Percentiles rank a stretch among this genome's conserved stretches.
phyloP scores from a whole-genome alignment of 179 eudicot genomes.

The Beta lomatogona region DNA sequence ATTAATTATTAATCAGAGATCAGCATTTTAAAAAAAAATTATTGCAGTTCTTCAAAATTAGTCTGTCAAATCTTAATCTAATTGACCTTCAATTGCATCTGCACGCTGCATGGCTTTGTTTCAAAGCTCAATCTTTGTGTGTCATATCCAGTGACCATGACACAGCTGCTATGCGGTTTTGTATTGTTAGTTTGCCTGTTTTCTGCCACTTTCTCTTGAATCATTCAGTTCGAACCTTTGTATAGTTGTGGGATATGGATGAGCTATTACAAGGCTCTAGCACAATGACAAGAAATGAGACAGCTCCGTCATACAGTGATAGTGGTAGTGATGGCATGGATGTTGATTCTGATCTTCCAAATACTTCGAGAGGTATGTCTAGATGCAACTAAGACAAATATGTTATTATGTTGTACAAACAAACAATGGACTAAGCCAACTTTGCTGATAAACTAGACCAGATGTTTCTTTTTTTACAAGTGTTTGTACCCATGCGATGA shows the following conservation, averaged over 20 bases:
- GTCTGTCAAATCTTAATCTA: neutral
- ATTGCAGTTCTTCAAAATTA: neutral
- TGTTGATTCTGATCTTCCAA: slow-evolving; percentile 52
- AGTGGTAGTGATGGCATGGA: slow-evolving; percentile 52
- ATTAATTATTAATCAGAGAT: neutral
- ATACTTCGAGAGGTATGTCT: slow-evolving; percentile 51
- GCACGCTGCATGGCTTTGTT: neutral
- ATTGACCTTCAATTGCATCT: neutral
- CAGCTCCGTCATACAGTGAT: slow-evolving; percentile 44
- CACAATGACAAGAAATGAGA: slow-evolving; percentile 34
- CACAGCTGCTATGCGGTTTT: neutral
- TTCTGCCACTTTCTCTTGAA: neutral
- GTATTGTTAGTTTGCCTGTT: neutral
- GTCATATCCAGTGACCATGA: neutral
- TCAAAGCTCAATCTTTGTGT: neutral
- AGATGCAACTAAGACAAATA: neutral
- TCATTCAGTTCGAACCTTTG: slow-evolving; percentile 13
- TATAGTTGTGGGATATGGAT: slow-evolving; percentile 89
- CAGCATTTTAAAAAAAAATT: neutral
- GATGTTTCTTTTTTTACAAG: too few species aligned
- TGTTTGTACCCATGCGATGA: too few species aligned
- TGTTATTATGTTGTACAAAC: too few species aligned
- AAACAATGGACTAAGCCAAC: too few species aligned
- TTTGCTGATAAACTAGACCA: too few species aligned
- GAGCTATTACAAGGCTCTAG: slow-evolving; percentile 59